Evolutionary conservation across 495 filamentous ascomycete species (phyloP).

Genomic region (Penicillium nucicola): DNA sequence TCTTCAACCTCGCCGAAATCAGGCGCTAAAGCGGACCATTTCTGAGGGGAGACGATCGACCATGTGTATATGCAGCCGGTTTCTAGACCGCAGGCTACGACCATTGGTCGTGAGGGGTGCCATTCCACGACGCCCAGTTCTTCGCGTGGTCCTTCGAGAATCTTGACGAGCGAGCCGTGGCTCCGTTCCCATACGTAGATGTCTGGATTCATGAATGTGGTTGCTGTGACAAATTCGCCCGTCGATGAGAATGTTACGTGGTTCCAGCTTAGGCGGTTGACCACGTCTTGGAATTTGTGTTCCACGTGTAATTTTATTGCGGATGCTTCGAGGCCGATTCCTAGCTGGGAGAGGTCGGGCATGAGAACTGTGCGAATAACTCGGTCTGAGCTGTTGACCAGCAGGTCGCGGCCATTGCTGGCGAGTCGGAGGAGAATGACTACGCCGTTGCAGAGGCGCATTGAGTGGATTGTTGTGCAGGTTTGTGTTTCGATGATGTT

Average conservation of each 20-base stretch:
- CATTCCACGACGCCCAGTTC: slow-evolving; percentile 94
- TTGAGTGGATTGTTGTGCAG: slow-evolving; percentile 77
- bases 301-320: slow-evolving; percentile 83
- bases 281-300: slow-evolving; percentile 97
- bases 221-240: slow-evolving; percentile 83
- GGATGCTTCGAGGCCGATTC: slow-evolving; percentile 40
- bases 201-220: slow-evolving; percentile 94
- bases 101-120: slow-evolving; percentile 85
- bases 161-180: slow-evolving; percentile 90
- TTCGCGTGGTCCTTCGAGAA: slow-evolving; percentile 92
- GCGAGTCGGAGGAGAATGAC: slow-evolving; percentile 85
- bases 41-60: slow-evolving; percentile 87
- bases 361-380: slow-evolving; percentile 86
- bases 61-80: slow-evolving; percentile 87
- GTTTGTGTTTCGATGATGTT: slow-evolving; percentile 86
- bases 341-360: slow-evolving; percentile 56
- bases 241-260: slow-evolving; percentile 90
- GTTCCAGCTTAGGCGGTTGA: slow-evolving; percentile 93
- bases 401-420: slow-evolving; percentile 75
- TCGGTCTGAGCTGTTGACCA: slow-evolving; percentile 87
- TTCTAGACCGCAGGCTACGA: slow-evolving; percentile 88
- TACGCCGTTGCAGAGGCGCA: slow-evolving; percentile 78
- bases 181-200: slow-evolving; percentile 98
- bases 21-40: slow-evolving; percentile 94
- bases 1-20: slow-evolving; percentile 98